These are phyloP conservation scores for Microascus cirrosus DNA, from an alignment of 2,329 filamentous ascomycete species.

Conservation along the genomic window DNA sequence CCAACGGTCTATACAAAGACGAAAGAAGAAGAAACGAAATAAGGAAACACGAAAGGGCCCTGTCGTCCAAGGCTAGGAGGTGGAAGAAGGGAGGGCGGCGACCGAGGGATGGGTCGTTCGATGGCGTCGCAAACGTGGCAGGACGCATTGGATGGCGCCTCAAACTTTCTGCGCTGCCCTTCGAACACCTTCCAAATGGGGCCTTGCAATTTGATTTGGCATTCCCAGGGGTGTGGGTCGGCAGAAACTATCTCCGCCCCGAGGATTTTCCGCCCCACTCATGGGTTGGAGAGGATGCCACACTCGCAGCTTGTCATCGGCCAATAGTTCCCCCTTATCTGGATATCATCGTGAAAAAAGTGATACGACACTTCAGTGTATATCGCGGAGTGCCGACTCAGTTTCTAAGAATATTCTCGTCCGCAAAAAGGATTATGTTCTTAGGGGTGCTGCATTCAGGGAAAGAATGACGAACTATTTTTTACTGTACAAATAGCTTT, in stretches of 20 bases:
- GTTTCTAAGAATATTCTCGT: no score
- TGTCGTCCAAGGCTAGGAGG: background rate
- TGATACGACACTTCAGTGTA: no score
- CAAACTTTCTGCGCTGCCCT: background rate
- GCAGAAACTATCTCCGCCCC: background rate
- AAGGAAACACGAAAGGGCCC: background rate
- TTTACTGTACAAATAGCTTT: no score
- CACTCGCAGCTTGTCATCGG: no score
- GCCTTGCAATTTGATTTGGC: background rate
- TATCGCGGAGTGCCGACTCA: no score
- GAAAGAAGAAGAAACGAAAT: background rate
- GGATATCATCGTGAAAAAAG: no score
- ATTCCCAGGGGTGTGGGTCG: background rate
- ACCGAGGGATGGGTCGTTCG: background rate
- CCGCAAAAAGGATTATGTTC: no score
- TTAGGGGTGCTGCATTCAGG: no score
- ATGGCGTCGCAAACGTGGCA: constrained; percentile 5
- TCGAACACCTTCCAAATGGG: background rate
- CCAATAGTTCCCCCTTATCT: no score
- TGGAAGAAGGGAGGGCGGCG: background rate
- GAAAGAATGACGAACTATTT: no score
- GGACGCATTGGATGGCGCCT: background rate
- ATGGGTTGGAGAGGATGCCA: background rate
- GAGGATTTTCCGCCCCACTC: background rate
- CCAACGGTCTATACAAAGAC: background rate